Evolutionary conservation across 2,329 filamentous ascomycete species (phyloP).

Genomic region (Tolypocladium amazonense): DNA sequence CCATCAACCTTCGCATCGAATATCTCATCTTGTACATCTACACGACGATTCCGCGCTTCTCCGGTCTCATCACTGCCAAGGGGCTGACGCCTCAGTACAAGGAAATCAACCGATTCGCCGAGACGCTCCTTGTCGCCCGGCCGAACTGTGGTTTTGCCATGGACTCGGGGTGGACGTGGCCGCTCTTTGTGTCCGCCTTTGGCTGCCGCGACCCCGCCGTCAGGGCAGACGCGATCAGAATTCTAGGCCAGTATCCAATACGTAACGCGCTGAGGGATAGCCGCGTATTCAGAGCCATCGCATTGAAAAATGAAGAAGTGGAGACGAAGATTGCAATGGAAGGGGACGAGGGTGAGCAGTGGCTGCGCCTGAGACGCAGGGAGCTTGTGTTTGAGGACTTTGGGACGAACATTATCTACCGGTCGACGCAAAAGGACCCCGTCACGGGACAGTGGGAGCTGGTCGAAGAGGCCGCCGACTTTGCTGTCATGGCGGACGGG

Average conservation of each 20-base stretch:
- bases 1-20: constrained; percentile 30
- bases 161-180: constrained; percentile 35
- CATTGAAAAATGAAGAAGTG: constrained; percentile 23
- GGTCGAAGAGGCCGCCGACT: constrained; percentile 25
- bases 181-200: constrained; percentile 29
- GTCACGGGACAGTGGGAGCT: constrained; percentile 22
- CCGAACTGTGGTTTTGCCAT: constrained; percentile 31
- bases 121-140: constrained; percentile 23
- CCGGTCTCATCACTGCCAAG: constrained; percentile 22
- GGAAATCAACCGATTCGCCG: constrained; percentile 27
- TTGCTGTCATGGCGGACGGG: constrained; percentile 17
- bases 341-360: constrained; percentile 23
- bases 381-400: constrained; percentile 28
- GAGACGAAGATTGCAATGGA: constrained; percentile 21
- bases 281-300: constrained; percentile 27
- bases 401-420: constrained; percentile 24
- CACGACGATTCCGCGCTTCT: constrained; percentile 25
- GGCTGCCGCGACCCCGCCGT: constrained; percentile 27
- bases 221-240: constrained; percentile 26
- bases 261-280: constrained; percentile 33
- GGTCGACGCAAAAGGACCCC: constrained; percentile 20
- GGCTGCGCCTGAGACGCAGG: constrained; percentile 24
- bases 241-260: constrained; percentile 28
- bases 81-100: constrained; percentile 29
- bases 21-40: constrained; percentile 31